Evolutionary conservation across 1,284 basidiomycete species (phyloP).

Genomic region (Naganishia sp.): DNA sequence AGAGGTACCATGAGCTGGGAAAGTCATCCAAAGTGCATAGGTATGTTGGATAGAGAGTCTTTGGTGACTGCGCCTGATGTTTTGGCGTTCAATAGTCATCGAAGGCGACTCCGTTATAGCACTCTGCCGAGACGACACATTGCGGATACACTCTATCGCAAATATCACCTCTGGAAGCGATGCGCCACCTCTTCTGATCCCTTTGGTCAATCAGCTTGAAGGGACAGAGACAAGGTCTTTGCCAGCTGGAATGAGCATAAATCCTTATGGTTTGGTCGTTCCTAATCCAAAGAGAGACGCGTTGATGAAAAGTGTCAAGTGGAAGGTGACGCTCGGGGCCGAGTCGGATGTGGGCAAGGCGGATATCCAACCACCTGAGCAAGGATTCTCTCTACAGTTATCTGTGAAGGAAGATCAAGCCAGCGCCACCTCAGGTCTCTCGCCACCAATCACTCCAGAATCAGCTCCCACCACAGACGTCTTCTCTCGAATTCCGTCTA

Average conservation of each 20-base stretch:
- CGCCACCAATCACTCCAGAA: constrained; percentile 10
- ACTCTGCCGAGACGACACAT: constrained; percentile 71
- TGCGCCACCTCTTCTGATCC: constrained; percentile 67
- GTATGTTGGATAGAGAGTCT: constrained; percentile 56
- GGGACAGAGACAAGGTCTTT: not conserved
- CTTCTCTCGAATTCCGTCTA: not conserved
- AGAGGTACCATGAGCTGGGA: constrained; percentile 84
- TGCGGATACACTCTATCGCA: constrained; percentile 77
- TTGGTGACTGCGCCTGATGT: constrained; percentile 18
- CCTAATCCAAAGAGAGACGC: constrained; percentile 48
- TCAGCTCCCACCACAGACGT: not conserved
- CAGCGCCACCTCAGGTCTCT: constrained; percentile 41
- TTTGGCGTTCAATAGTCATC: constrained; percentile 60
- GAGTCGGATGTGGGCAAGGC: not conserved
- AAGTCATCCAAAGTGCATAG: constrained; percentile 70
- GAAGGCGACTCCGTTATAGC: constrained; percentile 79
- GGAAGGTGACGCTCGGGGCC: constrained; percentile 37
- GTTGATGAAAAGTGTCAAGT: constrained; percentile 1
- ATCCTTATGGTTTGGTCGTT: constrained; percentile 51
- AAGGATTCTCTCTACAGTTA: not conserved
- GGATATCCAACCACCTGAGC: not conserved
- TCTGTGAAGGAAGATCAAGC: constrained; percentile 42
- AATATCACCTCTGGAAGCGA: constrained; percentile 58
- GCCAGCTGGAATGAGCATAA: constrained; percentile 54
- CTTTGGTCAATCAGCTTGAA: constrained; percentile 45